phyloP scores from a whole-genome alignment of 2,329 filamentous ascomycete genomes.

The Leptodontidium sp. region DNA sequence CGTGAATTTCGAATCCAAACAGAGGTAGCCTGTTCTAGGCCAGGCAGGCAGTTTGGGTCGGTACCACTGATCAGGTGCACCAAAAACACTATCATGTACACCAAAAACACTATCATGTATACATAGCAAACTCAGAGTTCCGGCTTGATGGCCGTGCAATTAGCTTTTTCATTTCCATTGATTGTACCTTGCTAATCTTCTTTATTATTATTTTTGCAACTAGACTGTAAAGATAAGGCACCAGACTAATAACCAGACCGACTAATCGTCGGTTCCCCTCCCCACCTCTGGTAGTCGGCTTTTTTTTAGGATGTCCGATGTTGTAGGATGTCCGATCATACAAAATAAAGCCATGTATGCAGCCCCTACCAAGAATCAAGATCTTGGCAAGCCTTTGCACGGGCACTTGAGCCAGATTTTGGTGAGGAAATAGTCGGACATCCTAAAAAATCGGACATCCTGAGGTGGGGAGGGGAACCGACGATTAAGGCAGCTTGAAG shows the following conservation, averaged over 20 bases:
- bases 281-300: not conserved
- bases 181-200: slow-evolving; percentile 3
- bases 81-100: slow-evolving; percentile 9
- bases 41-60: slow-evolving; percentile 3
- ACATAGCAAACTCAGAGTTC: slow-evolving; percentile 11
- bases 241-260: slow-evolving; percentile 7
- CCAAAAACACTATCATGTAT: slow-evolving; percentile 8
- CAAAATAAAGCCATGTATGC: not conserved
- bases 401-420: not conserved
- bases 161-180: slow-evolving; percentile 6
- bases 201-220: slow-evolving; percentile 6
- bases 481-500: slow-evolving; percentile 3
- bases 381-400: not conserved
- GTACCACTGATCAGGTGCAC: slow-evolving; percentile 5
- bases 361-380: not conserved
- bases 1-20: slow-evolving; percentile 8
- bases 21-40: slow-evolving; percentile 11
- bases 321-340: not conserved
- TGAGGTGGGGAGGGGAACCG: not conserved
- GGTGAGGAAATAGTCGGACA: not conserved
- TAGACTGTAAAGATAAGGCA: slow-evolving; percentile 14
- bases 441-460: not conserved
- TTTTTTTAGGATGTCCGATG: not conserved
- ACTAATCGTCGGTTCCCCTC: not conserved
- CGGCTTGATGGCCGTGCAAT: slow-evolving; percentile 6